phyloP scores from a whole-genome alignment of 345 rosid species.

The Diplotaxis tenuifolia region DNA sequence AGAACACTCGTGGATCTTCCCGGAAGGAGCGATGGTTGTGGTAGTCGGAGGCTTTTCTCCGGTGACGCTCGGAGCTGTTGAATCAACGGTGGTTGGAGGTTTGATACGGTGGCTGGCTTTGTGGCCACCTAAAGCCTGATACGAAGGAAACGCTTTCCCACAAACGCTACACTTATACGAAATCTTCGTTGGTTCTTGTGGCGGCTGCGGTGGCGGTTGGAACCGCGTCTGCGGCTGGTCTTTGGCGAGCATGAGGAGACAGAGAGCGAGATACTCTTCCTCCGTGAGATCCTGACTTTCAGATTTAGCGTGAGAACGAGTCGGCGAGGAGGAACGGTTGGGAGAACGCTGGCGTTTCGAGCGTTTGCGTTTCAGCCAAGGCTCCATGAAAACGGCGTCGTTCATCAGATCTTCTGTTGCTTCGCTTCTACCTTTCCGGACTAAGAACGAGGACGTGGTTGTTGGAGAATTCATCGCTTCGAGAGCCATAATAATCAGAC shows the following conservation, averaged over 20 bases:
- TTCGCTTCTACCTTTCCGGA: constrained; percentile 17
- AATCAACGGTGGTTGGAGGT: constrained; percentile 26
- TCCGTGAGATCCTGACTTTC: constrained; percentile 35
- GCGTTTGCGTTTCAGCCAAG: constrained; percentile 67
- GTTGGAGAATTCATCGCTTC: constrained; percentile 53
- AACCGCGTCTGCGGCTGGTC: constrained; percentile 31
- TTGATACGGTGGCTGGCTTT: constrained; percentile 95
- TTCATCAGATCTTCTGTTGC: constrained; percentile 28
- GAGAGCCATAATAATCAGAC: constrained; percentile 59
- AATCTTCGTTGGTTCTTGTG: constrained; percentile 33
- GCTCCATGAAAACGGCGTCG: constrained; percentile 44
- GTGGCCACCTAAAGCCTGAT: constrained; percentile 96
- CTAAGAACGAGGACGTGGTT: constrained; percentile 22
- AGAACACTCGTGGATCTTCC: constrained; percentile 82
- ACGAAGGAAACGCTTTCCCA: constrained; percentile 70
- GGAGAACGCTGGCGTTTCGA: constrained; percentile 53
- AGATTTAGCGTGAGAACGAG: constrained; percentile 13
- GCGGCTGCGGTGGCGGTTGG: constrained; percentile 14
- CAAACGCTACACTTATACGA: constrained; percentile 78
- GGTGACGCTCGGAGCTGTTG: constrained; percentile 24
- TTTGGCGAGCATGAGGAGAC: constrained; percentile 78
- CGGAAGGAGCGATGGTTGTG: constrained; percentile 24
- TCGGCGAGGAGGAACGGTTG: constrained; percentile 35
- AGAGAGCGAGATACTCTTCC: constrained; percentile 75
- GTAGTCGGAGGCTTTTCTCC: constrained; percentile 22